Percentiles rank a stretch among this genome's conserved stretches.
These are phyloP conservation scores for Fusarium xylarioides DNA, from an alignment of 2,329 filamentous ascomycete genomes.

Conservation along the genomic window DNA sequence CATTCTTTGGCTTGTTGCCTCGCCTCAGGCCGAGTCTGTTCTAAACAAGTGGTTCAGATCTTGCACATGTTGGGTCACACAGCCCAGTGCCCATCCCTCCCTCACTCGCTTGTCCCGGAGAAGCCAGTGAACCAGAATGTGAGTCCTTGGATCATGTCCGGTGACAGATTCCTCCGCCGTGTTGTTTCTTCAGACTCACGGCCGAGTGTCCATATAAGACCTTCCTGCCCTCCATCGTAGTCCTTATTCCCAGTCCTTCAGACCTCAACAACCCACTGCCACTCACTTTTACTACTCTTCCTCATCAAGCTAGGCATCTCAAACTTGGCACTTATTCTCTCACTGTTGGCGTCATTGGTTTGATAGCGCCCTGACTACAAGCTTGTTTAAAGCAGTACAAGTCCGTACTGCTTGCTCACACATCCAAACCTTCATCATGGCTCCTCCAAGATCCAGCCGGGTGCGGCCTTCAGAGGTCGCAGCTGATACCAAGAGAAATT, in stretches of 20 bases:
- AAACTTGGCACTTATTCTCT: not conserved
- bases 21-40: conserved; percentile 47
- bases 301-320: not conserved
- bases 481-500: conserved; percentile 75
- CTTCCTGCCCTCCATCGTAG: conserved; percentile 30
- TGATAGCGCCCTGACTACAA: not conserved
- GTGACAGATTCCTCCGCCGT: conserved; percentile 35
- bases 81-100: conserved; percentile 44
- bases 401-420: not conserved
- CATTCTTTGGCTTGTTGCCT: conserved; percentile 41
- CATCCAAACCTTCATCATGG: conserved; percentile 40
- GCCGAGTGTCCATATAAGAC: conserved; percentile 40
- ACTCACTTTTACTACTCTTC: conserved; percentile 14
- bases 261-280: conserved; percentile 17
- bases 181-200: conserved; percentile 42
- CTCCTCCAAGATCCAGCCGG: conserved; percentile 46
- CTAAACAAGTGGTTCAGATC: conserved; percentile 50
- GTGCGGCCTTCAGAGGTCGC: conserved; percentile 68
- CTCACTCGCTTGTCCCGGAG: conserved; percentile 42
- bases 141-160: conserved; percentile 28
- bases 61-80: conserved; percentile 50
- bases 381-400: not conserved
- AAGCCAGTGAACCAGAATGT: conserved; percentile 29
- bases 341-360: conserved; percentile 7
- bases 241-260: conserved; percentile 9